Evolutionary conservation across 2,329 filamentous ascomycete genomes (phyloP), one percentile per base, ranked within the genome.

Genomic region (Talaromyces sp.): DNA sequence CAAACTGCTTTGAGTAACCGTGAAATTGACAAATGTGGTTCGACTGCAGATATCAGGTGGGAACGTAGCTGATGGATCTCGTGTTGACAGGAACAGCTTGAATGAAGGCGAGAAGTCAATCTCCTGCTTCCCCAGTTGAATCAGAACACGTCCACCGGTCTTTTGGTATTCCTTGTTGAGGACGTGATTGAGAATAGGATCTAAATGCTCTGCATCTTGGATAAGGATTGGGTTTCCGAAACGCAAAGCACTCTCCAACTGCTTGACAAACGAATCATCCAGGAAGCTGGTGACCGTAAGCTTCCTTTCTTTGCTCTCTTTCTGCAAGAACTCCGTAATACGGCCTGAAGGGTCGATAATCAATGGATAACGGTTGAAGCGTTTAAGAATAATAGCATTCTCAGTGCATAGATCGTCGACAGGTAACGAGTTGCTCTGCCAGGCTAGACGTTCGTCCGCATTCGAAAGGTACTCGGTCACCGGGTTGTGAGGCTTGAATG

Each of bases 101-200:
- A 99, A 99, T 0, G 93, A 88, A 1, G 95, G 94, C 60, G 95
- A 99, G 80, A 99, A 99, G 78, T 99, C 95, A 70, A 99, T 99
- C 79, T 99, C 93, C 78, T 99, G 96, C 79, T 95, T 97, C 73
- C 95, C 95, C 47, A 99, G 90, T 78, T 99, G 95, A 68, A 99
- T 99, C 62, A 99, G 88, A 54, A 98, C 94, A 85, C 95, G 94
- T 24, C 95, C 95, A 70, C 95, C 95, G 33, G 96, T 99, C 82
- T 93, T 96, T 79, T 99, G 96, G 78, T 99, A 99, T 75, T 99
- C 95, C 78, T 99, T 99, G 82, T 99, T 99, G 78, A 99, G 87
- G 64, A 99, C 94, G 72, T 99, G 95, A 74, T 98, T 99, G 72
- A 99, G 88, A 66, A 99, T 93, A 0, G 96, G 96, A 74, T 99